Conservation (phyloP, 2,329 filamentous ascomycete species). For the Penicillium sp. region DNA sequence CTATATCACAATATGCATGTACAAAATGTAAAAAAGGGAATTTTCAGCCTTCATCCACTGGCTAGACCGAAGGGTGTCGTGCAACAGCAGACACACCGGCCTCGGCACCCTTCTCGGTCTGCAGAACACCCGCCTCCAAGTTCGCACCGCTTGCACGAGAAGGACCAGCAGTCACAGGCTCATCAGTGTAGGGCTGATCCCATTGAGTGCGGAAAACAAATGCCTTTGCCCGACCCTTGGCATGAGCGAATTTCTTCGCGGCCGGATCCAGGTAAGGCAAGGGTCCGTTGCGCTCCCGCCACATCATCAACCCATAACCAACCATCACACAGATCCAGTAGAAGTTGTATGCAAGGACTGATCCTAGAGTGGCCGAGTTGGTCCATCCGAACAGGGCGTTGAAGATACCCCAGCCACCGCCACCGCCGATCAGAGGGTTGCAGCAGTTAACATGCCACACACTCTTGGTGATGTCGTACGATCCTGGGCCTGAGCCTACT, state of each 20-base stretch:
- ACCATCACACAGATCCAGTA: conserved; percentile 66
- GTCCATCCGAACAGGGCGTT: conserved; percentile 85
- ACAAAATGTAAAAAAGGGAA: not conserved
- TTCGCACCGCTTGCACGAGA: conserved; percentile 18
- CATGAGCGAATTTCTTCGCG: conserved; percentile 12
- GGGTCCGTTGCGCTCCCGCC: conserved; percentile 27
- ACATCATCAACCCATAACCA: conserved; percentile 28
- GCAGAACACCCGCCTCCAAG: conserved; percentile 10
- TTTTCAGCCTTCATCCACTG: not conserved
- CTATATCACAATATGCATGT: conserved; percentile 7
- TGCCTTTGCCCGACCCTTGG: conserved; percentile 26
- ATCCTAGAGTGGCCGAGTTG: conserved; percentile 86
- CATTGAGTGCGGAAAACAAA: conserved; percentile 26
- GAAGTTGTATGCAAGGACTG: conserved; percentile 82
- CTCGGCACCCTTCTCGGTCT: conserved; percentile 17
- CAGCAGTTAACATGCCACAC: conserved; percentile 90
- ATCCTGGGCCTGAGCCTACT: conserved; percentile 71
- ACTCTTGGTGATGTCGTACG: conserved; percentile 76
- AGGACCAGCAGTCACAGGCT: conserved; percentile 7
- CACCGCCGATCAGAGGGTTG: conserved; percentile 72
- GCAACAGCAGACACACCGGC: conserved; percentile 14
- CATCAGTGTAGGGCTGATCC: conserved; percentile 16
- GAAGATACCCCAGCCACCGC: conserved; percentile 84
- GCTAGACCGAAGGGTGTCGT: conserved; percentile 12
- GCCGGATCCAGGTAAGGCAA: conserved; percentile 29